Conservation (phyloP, 1,139 yeast genomes). For the Yamadazyma membranifaciens region DNA sequence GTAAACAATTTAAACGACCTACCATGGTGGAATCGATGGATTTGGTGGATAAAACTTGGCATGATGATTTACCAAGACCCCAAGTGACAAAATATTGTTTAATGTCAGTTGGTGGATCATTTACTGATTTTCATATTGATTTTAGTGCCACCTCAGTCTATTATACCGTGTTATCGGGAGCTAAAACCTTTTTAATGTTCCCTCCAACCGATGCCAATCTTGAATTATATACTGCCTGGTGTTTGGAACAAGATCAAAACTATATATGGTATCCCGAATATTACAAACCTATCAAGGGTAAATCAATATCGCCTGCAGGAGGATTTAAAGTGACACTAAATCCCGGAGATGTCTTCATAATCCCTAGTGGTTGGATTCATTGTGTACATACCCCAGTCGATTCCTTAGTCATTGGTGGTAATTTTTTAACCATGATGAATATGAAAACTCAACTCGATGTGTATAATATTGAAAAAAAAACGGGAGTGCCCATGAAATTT, state of each 20-base stretch:
- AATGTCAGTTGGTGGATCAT: slow-evolving; percentile 81
- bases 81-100: slow-evolving; percentile 81
- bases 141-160: slow-evolving; percentile 93
- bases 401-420: slow-evolving; percentile 84
- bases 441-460: slow-evolving; percentile 62
- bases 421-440: slow-evolving; percentile 67
- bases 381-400: slow-evolving; percentile 83
- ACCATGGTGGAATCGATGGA: slow-evolving; percentile 64
- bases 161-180: slow-evolving; percentile 74
- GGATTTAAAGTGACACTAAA: slow-evolving; percentile 66
- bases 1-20: slow-evolving; percentile 59
- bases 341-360: slow-evolving; percentile 74
- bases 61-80: slow-evolving; percentile 39
- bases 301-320: slow-evolving; percentile 24
- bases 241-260: slow-evolving; percentile 61
- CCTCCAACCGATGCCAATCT: slow-evolving; percentile 74
- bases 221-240: slow-evolving; percentile 67
- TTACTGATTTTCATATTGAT: slow-evolving; percentile 88
- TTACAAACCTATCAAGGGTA: slow-evolving; percentile 24
- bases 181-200: slow-evolving; percentile 69
- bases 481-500: slow-evolving; percentile 74
- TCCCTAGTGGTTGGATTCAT: slow-evolving; percentile 95
- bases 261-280: slow-evolving; percentile 67
- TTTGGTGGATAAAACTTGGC: slow-evolving; percentile 70
- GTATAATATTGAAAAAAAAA: slow-evolving; percentile 58